These are phyloP conservation scores for Paxillus rubicundulus DNA, from an alignment of 768 basidiomycete genomes.

Conservation along the genomic window DNA sequence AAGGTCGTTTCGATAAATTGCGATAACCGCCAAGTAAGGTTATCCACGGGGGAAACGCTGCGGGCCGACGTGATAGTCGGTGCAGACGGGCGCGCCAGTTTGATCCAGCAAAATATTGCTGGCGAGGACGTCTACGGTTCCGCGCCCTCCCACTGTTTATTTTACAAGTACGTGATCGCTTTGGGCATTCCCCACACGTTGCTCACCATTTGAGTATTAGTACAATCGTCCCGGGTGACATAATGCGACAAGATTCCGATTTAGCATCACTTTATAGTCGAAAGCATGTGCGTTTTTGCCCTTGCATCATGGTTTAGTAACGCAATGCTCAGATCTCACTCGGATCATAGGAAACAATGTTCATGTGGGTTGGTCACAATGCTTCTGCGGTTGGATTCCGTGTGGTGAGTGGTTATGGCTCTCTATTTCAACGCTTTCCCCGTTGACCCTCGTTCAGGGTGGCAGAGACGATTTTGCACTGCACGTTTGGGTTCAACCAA, in stretches of 20 bases:
- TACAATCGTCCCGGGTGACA: slow-evolving; percentile 38
- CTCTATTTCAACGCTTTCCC: background rate
- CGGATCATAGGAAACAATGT: slow-evolving; percentile 7
- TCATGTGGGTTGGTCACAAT: slow-evolving; percentile 23
- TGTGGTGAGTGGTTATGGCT: slow-evolving; percentile 13
- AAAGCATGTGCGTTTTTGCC: slow-evolving; percentile 12
- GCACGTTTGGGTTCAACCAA: slow-evolving; percentile 23
- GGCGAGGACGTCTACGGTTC: slow-evolving; percentile 29
- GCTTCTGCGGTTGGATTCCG: slow-evolving; percentile 21
- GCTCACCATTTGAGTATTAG: slow-evolving; percentile 23
- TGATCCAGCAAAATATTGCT: slow-evolving; percentile 36
- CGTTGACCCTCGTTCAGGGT: slow-evolving; percentile 30
- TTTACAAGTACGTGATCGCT: slow-evolving; percentile 42
- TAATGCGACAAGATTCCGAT: slow-evolving; percentile 41
- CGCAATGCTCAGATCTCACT: background rate
- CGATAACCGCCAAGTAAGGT: slow-evolving; percentile 33
- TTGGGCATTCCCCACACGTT: background rate
- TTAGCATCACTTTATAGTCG: slow-evolving; percentile 32
- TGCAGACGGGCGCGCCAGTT: slow-evolving; percentile 54
- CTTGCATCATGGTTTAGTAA: background rate
- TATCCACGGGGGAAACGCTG: slow-evolving; percentile 43
- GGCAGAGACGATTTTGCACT: slow-evolving; percentile 35
- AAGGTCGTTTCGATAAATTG: slow-evolving; percentile 37
- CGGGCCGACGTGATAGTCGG: slow-evolving; percentile 55
- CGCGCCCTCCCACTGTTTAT: slow-evolving; percentile 27